A percentile compares a stretch with the other conserved stretches of the same genome.
Conservation (phyloP, 2,329 filamentous ascomycete species). For the Ambrosiella xylebori region DNA sequence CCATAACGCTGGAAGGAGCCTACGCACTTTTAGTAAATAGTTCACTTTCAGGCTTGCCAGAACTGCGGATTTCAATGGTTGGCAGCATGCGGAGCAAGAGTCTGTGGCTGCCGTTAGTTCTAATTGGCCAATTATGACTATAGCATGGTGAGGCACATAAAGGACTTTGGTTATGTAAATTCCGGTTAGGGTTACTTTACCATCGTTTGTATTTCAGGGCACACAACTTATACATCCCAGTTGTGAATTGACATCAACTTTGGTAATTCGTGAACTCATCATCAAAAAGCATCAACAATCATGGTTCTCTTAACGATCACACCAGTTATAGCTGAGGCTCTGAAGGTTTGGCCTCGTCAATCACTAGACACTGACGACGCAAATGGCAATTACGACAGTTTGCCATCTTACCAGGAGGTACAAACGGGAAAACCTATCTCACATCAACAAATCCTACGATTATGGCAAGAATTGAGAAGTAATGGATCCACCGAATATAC, state of each 20-base stretch:
- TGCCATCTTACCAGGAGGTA: conserved; percentile 15
- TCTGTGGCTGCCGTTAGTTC: background rate
- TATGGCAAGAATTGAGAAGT: conserved; percentile 36
- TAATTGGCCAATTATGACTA: background rate
- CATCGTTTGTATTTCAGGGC: background rate
- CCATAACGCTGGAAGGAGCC: background rate
- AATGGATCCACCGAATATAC: conserved; percentile 23
- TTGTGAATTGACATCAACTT: background rate
- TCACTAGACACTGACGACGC: background rate
- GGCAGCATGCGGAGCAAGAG: background rate
- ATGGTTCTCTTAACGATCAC: conserved; percentile 76
- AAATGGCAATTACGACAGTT: background rate
- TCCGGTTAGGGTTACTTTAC: background rate
- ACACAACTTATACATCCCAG: background rate
- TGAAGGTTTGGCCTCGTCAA: conserved; percentile 21
- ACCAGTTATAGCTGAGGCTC: conserved; percentile 43
- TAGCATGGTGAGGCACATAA: background rate
- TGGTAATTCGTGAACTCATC: background rate
- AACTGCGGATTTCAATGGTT: background rate
- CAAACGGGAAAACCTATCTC: conserved; percentile 50
- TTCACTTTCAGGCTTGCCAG: background rate
- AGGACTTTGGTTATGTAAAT: background rate
- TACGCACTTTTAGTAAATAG: background rate
- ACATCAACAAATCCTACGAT: conserved; percentile 48
- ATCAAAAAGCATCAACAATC: background rate